Conservation (phyloP, 164 flowering plant species). For the Vitis riparia region DNA sequence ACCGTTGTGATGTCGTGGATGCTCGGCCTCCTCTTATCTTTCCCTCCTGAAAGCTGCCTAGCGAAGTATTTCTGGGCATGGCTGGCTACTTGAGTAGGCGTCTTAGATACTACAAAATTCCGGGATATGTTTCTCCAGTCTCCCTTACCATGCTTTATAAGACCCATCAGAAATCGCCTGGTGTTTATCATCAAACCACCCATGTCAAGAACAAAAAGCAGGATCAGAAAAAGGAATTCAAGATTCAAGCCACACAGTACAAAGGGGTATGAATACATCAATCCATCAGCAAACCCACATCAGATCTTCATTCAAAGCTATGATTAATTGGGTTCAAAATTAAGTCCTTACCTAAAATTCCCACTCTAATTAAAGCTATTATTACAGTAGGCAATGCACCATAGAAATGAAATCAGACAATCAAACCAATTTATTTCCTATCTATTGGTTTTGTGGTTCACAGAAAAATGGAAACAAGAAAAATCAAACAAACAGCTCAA, state of each 20-base stretch:
- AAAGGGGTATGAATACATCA: not conserved
- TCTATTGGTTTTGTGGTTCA: no score
- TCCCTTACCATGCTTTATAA: constrained; percentile 57
- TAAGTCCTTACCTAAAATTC: no score
- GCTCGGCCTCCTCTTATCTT: constrained; percentile 63
- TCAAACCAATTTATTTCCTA: no score
- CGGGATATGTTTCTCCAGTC: constrained; percentile 63
- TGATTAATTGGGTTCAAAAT: no score
- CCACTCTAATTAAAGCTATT: no score
- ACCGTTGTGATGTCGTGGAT: constrained; percentile 57
- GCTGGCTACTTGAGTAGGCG: constrained; percentile 68
- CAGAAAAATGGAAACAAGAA: not conserved
- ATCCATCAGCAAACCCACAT: no score
- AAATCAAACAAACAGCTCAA: not conserved
- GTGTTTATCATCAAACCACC: constrained; percentile 1
- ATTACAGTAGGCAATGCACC: no score
- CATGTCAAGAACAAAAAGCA: not conserved
- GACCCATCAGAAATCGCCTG: constrained; percentile 52
- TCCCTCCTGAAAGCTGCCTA: constrained; percentile 45
- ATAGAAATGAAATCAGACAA: no score
- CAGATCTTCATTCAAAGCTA: no score
- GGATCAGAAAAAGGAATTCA: not conserved
- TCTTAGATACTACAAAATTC: constrained; percentile 50
- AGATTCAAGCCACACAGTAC: not conserved
- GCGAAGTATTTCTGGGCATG: constrained; percentile 61